Percentiles rank a stretch among this genome's conserved stretches.
phyloP scores from a whole-genome alignment of 2,329 filamentous ascomycete species.

The Raffaelea deltoideospora region DNA sequence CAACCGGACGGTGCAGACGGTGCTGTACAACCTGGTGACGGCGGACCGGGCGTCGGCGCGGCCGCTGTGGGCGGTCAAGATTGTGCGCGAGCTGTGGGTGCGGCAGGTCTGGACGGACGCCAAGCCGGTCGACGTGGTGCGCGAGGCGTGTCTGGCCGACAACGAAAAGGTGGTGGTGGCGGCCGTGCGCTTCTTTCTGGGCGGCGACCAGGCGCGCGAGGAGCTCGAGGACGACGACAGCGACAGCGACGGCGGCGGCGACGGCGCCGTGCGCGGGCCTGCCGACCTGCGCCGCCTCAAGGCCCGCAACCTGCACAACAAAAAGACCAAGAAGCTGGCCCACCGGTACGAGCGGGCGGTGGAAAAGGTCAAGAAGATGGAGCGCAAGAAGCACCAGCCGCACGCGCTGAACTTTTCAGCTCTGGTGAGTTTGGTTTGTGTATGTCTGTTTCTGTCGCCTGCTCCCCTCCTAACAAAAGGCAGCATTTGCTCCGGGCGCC shows the following conservation, averaged over 20 bases:
- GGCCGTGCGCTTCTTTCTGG: constrained; percentile 86
- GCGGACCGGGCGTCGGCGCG: constrained; percentile 74
- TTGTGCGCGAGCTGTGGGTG: constrained; percentile 92
- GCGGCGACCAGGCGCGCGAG: constrained; percentile 89
- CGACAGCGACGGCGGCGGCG: constrained; percentile 48
- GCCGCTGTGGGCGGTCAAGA: constrained; percentile 88
- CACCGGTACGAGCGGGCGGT: constrained; percentile 68
- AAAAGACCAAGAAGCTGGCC: constrained; percentile 82
- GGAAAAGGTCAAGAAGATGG: constrained; percentile 65
- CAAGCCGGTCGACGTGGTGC: constrained; percentile 92
- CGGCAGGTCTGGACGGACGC: constrained; percentile 91
- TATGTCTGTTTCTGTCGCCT: neutral
- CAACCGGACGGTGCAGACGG: constrained; percentile 84
- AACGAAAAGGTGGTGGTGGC: constrained; percentile 87
- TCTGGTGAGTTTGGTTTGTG: constrained; percentile 25
- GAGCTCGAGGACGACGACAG: constrained; percentile 82
- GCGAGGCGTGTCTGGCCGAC: constrained; percentile 73
- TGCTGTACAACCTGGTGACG: constrained; percentile 80
- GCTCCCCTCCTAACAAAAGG: neutral
- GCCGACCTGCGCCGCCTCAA: constrained; percentile 66
- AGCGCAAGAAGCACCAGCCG: constrained; percentile 76
- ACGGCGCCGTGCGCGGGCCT: constrained; percentile 14
- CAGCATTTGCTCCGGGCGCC: constrained; percentile 79
- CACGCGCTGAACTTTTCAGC: constrained; percentile 93
- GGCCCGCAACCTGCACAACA: constrained; percentile 84